Evolutionary conservation across 2,329 filamentous ascomycete genomes (phyloP).

Genomic region (Claviceps pazoutovae): DNA sequence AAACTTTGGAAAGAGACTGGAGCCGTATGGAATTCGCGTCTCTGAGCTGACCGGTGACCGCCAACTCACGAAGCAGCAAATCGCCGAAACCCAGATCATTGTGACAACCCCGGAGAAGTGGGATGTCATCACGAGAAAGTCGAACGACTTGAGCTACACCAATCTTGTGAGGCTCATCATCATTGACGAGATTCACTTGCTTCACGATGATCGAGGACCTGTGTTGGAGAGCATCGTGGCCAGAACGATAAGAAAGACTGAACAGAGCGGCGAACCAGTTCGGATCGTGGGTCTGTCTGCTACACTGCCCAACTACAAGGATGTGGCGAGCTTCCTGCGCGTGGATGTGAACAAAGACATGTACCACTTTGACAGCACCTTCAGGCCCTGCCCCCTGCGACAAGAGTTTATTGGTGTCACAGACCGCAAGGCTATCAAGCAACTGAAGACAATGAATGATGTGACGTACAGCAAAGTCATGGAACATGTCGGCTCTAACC

Average conservation of each 20-base stretch:
- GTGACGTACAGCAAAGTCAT: slow-evolving; percentile 96
- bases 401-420: slow-evolving; percentile 97
- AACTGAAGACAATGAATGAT: slow-evolving; percentile 98
- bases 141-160: slow-evolving; percentile 91
- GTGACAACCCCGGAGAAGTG: slow-evolving; percentile 98
- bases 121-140: slow-evolving; percentile 97
- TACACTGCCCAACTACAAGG: slow-evolving; percentile 88
- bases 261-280: slow-evolving; percentile 88
- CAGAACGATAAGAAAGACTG: slow-evolving; percentile 80
- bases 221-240: slow-evolving; percentile 95
- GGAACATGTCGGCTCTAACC: slow-evolving; percentile 83
- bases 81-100: slow-evolving; percentile 93
- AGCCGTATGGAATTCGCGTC: slow-evolving; percentile 81
- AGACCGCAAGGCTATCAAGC: slow-evolving; percentile 96
- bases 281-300: slow-evolving; percentile 86
- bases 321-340: slow-evolving; percentile 89
- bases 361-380: slow-evolving; percentile 94
- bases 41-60: slow-evolving; percentile 95
- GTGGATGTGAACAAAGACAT: slow-evolving; percentile 75
- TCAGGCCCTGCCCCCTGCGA: slow-evolving; percentile 80
- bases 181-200: slow-evolving; percentile 94
- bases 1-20: slow-evolving; percentile 85
- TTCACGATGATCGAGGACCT: slow-evolving; percentile 93
- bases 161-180: slow-evolving; percentile 92
- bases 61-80: slow-evolving; percentile 96